Percentiles rank a stretch among this genome's conserved stretches.
These are phyloP conservation scores for Hymenoscyphus infarciens DNA, from an alignment of 2,329 filamentous ascomycete genomes.

Conservation along the genomic window DNA sequence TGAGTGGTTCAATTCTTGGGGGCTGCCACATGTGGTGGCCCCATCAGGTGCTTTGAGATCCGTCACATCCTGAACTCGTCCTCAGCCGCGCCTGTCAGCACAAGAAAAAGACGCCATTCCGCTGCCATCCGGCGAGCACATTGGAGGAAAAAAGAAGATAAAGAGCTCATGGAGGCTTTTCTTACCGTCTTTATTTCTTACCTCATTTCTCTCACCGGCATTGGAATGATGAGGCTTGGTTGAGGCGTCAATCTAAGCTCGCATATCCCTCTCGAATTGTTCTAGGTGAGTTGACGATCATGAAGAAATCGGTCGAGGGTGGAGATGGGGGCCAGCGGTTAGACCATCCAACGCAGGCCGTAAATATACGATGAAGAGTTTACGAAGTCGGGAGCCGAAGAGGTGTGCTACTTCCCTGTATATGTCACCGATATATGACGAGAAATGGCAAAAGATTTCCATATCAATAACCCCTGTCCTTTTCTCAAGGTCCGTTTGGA, in stretches of 20 bases:
- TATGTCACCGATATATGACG: background rate
- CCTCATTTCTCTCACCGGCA: background rate
- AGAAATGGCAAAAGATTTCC: background rate
- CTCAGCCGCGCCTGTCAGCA: slow-evolving; percentile 1
- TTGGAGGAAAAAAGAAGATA: background rate
- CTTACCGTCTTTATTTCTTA: background rate
- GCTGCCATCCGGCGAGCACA: background rate
- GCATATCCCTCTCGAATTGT: background rate
- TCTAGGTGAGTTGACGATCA: background rate
- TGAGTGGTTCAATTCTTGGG: background rate
- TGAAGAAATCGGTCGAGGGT: background rate
- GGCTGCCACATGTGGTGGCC: too few relatives aligned
- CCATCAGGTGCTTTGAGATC: too few relatives aligned
- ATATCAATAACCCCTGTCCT: background rate
- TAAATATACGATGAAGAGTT: background rate
- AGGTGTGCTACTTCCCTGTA: background rate
- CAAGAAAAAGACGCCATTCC: background rate
- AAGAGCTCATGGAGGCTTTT: slow-evolving; percentile 1
- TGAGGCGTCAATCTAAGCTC: background rate
- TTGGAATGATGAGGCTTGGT: background rate
- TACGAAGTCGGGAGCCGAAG: background rate
- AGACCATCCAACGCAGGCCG: background rate
- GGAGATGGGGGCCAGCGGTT: background rate
- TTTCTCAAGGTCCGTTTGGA: background rate
- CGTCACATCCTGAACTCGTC: background rate